Evolutionary conservation across 371 early-diverging fungal species (phyloP), one percentile per base, ranked within the genome.

Genomic region (Neoconidiobolus thromboides): DNA sequence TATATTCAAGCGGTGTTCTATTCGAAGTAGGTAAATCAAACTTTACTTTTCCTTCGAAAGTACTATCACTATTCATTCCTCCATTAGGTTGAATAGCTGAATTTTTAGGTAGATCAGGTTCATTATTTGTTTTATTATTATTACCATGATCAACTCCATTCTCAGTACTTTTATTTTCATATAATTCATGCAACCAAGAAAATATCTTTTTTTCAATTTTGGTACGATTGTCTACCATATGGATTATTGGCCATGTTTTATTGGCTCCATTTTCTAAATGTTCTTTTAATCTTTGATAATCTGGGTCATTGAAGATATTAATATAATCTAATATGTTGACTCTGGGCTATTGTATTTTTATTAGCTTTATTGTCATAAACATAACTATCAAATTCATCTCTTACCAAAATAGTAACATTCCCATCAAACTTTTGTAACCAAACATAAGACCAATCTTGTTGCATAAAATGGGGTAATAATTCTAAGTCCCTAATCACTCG

Each of bases 371-470:
- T 26, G 26, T 26, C 26, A n/a, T 46, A 46, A 46, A 46, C n/a
- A n/a, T 46, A 46, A 46, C 6, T 46, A 46, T 9, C 6, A 9
- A 46, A 46, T 6, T 46, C 9, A 46, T 9, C 6, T 46, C 6
- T 6, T 46, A 46, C 46, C 46, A 83, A 63, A 51, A 95, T 86
- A 0, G 93, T 93, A 38, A 89, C 81, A 64, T 73, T 79, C 44
- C 93, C 92, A 57, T 88, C 87, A 71, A 93, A 91, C 64, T 80
- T 80, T 65, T 92, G 94, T 50, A 90, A 69, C 79, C 81, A 95
- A 1, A 91, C 72, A 38, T 76, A 76, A 41, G 84, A 82, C 80
- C 90, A 82, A 68, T 91, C 88, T 64, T 83, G 84, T 61, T 79
- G 74, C 63, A 83, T 69, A 37, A 91, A 57, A 38, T 72, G 73